phyloP scores from a whole-genome alignment of 306 rosid genomes.

The Cercis canadensis region DNA sequence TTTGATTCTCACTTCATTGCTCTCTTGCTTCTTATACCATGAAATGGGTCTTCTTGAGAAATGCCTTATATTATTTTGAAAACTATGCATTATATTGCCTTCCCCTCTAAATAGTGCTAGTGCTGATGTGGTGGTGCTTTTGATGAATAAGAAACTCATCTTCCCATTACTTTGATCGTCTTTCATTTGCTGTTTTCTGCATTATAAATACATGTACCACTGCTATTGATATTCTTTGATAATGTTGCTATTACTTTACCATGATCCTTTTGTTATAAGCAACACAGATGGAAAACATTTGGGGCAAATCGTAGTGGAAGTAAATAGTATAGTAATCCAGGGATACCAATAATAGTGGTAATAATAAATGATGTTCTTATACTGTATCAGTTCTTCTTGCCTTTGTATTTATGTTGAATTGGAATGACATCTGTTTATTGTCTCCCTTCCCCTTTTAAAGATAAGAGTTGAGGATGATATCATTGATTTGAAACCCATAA shows the following conservation, averaged over 20 bases:
- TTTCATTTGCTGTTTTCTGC: constrained; percentile 18
- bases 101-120: too few relatives aligned
- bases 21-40: background rate
- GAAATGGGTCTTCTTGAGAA: too few relatives aligned
- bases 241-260: background rate
- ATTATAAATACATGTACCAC: background rate
- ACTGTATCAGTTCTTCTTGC: constrained; percentile 3
- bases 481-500: constrained; percentile 16
- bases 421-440: background rate
- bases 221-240: background rate
- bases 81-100: background rate
- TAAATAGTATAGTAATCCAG: background rate
- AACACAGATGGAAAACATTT: constrained; percentile 2
- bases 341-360: background rate
- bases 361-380: background rate
- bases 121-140: constrained; percentile 3
- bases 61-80: too few relatives aligned
- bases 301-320: background rate
- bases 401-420: background rate
- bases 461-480: constrained; percentile 8
- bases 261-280: background rate
- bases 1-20: background rate
- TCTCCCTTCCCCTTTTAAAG: background rate
- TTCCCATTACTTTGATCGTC: constrained; percentile 13
- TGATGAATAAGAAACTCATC: background rate